Conservation (phyloP, 306 rosid genomes). For the Pyrus betulifolia region DNA sequence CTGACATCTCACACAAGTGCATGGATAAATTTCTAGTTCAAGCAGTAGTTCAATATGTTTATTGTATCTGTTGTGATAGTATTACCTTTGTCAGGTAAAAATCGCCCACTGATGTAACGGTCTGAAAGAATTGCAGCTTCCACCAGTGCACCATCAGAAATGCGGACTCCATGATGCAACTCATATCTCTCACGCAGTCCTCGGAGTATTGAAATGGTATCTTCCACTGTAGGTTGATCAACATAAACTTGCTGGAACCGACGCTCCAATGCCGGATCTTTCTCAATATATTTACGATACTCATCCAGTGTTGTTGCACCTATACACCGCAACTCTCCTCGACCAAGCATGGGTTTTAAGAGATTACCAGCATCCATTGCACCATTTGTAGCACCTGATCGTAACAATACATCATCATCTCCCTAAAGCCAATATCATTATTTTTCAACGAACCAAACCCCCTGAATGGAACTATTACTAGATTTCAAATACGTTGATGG, state of each 20-base stretch:
- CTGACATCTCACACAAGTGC: neutral
- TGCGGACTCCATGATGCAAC: constrained; percentile 97
- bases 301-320: constrained; percentile 98
- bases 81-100: constrained; percentile 96
- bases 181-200: constrained; percentile 97
- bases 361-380: constrained; percentile 99
- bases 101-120: constrained; percentile 95
- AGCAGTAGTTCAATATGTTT: neutral
- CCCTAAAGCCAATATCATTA: constrained; percentile 9
- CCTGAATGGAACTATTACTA: too few relatives aligned
- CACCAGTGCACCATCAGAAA: constrained; percentile 93
- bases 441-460: neutral
- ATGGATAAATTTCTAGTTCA: neutral
- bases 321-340: constrained; percentile 93
- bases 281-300: constrained; percentile 91
- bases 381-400: constrained; percentile 90
- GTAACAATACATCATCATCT: constrained; percentile 6
- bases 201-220: constrained; percentile 82
- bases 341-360: constrained; percentile 98
- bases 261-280: constrained; percentile 96
- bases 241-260: constrained; percentile 99
- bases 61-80: neutral
- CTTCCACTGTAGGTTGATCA: constrained; percentile 85
- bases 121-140: constrained; percentile 97
- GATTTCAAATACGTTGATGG: neutral